Conservation (phyloP, 2,329 filamentous ascomycete genomes). For the Aspergillus uvarum region DNA sequence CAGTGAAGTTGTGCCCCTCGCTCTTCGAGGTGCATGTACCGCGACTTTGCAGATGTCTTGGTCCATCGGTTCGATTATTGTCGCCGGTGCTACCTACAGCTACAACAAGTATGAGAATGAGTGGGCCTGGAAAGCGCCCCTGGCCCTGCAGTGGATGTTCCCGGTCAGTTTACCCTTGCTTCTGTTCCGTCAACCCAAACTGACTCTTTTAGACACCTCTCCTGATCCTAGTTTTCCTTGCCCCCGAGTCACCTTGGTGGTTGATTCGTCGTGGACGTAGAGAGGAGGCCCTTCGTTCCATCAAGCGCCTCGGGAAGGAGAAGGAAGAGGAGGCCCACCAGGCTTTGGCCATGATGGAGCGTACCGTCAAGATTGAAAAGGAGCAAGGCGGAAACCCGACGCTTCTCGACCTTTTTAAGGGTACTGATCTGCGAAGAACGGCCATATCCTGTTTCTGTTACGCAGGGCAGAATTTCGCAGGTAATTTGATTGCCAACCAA, state of each 20-base stretch:
- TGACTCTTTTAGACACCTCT: conserved; percentile 25
- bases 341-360: conserved; percentile 33
- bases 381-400: conserved; percentile 26
- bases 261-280: conserved; percentile 29
- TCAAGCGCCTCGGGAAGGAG: conserved; percentile 25
- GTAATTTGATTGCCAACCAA: conserved; percentile 64
- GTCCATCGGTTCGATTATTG: conserved; percentile 32
- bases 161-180: conserved; percentile 24
- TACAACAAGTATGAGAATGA: conserved; percentile 21
- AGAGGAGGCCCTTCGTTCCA: conserved; percentile 24
- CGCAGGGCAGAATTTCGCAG: conserved; percentile 51
- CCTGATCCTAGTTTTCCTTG: conserved; percentile 27
- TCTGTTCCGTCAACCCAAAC: neutral
- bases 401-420: conserved; percentile 34
- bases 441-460: conserved; percentile 35
- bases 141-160: conserved; percentile 33
- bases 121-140: conserved; percentile 29
- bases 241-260: conserved; percentile 32
- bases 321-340: conserved; percentile 19
- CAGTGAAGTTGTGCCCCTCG: conserved; percentile 28
- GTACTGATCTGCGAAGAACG: conserved; percentile 33
- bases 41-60: conserved; percentile 32
- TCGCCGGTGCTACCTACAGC: conserved; percentile 25
- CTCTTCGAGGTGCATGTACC: conserved; percentile 28
- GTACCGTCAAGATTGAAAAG: conserved; percentile 34